These are phyloP conservation scores for Phytophthora kernoviae DNA, from an alignment of 352 stramenopile genomes.

Conservation along the genomic window DNA sequence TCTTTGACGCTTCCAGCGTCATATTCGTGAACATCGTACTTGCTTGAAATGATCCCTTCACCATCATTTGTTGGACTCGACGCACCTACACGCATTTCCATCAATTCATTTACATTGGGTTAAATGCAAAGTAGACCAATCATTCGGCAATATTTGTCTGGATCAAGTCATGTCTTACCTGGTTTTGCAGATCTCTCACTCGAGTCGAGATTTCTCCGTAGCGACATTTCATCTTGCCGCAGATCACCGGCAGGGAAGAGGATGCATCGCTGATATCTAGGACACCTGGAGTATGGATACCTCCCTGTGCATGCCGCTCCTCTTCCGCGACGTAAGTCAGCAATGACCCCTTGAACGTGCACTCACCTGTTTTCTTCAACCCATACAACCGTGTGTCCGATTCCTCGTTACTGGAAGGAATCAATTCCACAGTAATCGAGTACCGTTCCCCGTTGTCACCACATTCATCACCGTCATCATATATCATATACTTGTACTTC, in stretches of 20 bases:
- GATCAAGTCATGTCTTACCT: conserved; percentile 35
- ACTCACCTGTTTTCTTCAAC: conserved; percentile 63
- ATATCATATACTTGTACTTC: conserved; percentile 81
- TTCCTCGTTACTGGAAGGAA: conserved; percentile 46
- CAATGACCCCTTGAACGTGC: conserved; percentile 57
- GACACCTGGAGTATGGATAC: conserved; percentile 72
- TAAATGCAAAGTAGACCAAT: conserved; percentile 1
- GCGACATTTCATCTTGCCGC: conserved; percentile 73
- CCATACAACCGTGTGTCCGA: conserved; percentile 49
- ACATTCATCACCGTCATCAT: conserved; percentile 77
- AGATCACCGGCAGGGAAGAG: conserved; percentile 63
- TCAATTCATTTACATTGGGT: background rate
- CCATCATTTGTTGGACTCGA: conserved; percentile 31
- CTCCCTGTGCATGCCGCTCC: conserved; percentile 42
- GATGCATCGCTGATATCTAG: conserved; percentile 65
- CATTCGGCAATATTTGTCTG: background rate
- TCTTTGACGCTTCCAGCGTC: conserved; percentile 56
- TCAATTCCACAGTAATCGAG: conserved; percentile 56
- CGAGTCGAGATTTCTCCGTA: conserved; percentile 57
- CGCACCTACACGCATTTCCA: conserved; percentile 22
- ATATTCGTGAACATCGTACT: conserved; percentile 54
- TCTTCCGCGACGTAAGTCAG: conserved; percentile 50
- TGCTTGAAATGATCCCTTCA: conserved; percentile 13
- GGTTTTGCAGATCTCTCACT: conserved; percentile 51
- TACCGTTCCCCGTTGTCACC: conserved; percentile 46